These are phyloP conservation scores for Zygoascus sp. DNA, from an alignment of 1,139 yeast genomes.

Conservation along the genomic window DNA sequence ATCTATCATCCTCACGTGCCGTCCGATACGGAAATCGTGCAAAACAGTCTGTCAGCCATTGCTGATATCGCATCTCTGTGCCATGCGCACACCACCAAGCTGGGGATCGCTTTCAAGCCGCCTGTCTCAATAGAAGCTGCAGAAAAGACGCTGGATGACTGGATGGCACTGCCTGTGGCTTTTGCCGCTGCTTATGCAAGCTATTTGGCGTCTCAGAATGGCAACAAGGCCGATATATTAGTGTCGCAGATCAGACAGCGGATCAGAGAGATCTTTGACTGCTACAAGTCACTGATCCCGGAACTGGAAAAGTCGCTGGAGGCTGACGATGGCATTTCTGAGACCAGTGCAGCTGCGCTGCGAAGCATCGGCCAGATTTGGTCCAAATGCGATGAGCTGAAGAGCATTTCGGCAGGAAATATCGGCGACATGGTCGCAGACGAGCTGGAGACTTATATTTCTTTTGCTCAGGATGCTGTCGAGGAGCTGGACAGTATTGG, in stretches of 20 bases:
- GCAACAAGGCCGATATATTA: conserved; percentile 9
- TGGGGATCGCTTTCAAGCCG: conserved; percentile 72
- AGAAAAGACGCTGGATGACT: conserved; percentile 47
- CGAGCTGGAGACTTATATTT: background rate
- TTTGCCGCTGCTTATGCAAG: conserved; percentile 19
- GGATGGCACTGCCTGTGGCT: conserved; percentile 37
- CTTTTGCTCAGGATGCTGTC: conserved; percentile 39
- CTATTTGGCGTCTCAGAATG: conserved; percentile 17
- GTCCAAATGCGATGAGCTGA: conserved; percentile 7
- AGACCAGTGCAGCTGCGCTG: background rate
- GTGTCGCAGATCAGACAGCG: conserved; percentile 7
- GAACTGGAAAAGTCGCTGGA: background rate
- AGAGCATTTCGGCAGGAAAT: background rate
- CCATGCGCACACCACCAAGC: conserved; percentile 75
- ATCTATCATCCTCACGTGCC: background rate
- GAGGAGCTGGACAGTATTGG: conserved; percentile 49
- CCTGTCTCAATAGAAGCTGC: conserved; percentile 51
- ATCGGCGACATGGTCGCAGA: conserved; percentile 6
- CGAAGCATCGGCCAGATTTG: conserved; percentile 10
- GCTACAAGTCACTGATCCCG: conserved; percentile 5
- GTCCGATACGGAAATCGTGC: background rate
- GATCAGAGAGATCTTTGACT: conserved; percentile 2
- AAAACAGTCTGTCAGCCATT: conserved; percentile 42
- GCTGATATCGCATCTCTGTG: conserved; percentile 54
- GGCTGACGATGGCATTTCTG: background rate